Percentiles rank a stretch among this genome's conserved stretches.
Evolutionary conservation across 169 alveolate genomes (phyloP).

Genomic region (Plasmodium inui): DNA sequence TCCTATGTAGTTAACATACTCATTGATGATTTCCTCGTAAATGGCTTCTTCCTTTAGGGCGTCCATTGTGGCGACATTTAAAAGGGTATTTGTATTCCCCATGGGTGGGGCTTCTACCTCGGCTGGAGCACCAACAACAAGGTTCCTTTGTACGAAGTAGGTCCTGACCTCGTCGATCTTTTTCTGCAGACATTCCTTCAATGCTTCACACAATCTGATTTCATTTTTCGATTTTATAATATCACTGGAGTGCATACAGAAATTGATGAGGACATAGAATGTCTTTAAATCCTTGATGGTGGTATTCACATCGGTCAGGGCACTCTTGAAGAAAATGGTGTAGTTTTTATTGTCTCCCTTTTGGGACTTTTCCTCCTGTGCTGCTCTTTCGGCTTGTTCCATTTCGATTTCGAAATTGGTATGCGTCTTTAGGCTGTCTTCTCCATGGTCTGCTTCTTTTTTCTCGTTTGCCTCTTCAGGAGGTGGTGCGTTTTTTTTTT

Average conservation of each 20-base stretch:
- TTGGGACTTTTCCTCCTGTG: not conserved
- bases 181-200: constrained; percentile 40
- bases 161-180: constrained; percentile 37
- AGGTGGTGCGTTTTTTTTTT: not conserved
- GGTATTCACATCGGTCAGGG: constrained; percentile 21
- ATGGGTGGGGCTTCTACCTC: not conserved
- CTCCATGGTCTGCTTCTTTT: not conserved
- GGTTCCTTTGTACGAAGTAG: constrained; percentile 30
- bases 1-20: constrained; percentile 48
- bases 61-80: constrained; percentile 17
- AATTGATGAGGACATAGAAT: constrained; percentile 39
- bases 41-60: constrained; percentile 38
- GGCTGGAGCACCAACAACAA: not conserved
- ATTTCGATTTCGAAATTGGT: constrained; percentile 1
- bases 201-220: constrained; percentile 28
- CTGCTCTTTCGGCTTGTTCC: constrained; percentile 6
- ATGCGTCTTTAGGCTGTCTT: not conserved
- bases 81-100: constrained; percentile 1
- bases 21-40: constrained; percentile 48
- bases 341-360: not conserved
- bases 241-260: constrained; percentile 66
- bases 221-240: constrained; percentile 51
- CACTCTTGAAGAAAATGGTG: constrained; percentile 44
- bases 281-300: constrained; percentile 42
- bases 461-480: not conserved